Base-by-base conservation (phyloP, 176 grass and related monocot species). In the Secale cereale region DNA sequence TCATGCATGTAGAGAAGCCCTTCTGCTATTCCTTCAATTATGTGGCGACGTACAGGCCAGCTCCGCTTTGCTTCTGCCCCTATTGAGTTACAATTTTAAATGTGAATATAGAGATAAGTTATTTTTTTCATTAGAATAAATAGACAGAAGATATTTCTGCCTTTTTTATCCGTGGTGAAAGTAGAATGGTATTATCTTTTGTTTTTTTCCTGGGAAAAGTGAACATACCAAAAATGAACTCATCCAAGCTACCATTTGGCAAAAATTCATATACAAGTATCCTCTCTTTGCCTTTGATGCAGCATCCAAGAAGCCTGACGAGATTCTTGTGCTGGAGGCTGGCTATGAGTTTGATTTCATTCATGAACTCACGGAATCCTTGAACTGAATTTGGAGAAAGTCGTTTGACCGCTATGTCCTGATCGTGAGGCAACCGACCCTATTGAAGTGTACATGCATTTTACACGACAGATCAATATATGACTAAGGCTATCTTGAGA, bases 1-100 rank as follows among this genome's bases (percentile, higher is more conserved):
- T 89, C 81, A 61, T 94, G 90, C 11, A 92, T 81, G 19, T 92
- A 94, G 50, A 89, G 81, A 81, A 92, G 81, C 43, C 92, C 92
- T 88, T 91, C 36, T 45, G 92, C 85, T 36, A 89, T 70, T 12
- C 92, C 92, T n/a, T 78, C 22, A 13, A 94, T 92, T 62, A 94
- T 90, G 69, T 59, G 29, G 0, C 48, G 61, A 11, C 87, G 81
- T 5, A 41, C 48, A 9, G 16, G 26, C 92, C 92, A 94, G 25
- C 43, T 81, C 37, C 75, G 0, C 22, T 71, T 75, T 76, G 16
- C 25, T n/a, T 65, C 56, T 45, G 15, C 16, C 30, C 40, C 65
- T 69, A 67, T 65, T 2, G 11, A 33, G 50, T 35, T 68, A 1
- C 62, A 52, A 17, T 59, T 59, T 0, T 2, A 23, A 50, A 22